Base-by-base conservation (phyloP, 106 monocot genomes). In the Dendrobium huoshanense region DNA sequence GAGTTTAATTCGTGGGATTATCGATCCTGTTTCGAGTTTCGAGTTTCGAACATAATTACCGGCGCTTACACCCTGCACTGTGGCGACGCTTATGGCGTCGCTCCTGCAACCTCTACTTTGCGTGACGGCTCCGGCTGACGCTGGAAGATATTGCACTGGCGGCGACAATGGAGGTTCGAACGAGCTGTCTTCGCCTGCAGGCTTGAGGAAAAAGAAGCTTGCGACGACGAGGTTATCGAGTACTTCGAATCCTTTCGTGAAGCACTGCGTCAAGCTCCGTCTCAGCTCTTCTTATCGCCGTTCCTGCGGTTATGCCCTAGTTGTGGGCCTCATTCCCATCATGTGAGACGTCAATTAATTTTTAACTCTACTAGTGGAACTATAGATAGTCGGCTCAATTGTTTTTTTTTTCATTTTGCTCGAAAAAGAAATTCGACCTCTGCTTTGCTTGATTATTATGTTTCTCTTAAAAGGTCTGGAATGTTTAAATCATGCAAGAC, bases 251-350 rank as follows among this genome's bases (percentile, higher is more conserved):
- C 92, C 98, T 9, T 85, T 99, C 45, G 91, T 99, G 79, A 99
- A 93, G 91, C 98, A 99, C 88, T 91, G 98, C 86, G 92, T 99
- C 33, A 99, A 93, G 89, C 95, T 99, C 81, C 95, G 98, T 19
- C 91, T 86, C 68, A 93, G 92, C 88, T 88, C 95, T 68, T 85
- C 91, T 67, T 95, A 95, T 80, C 94, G 98, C 81, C 93, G 88
- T 55, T 86, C 89, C 40, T 78, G 45, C 80, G 75, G 79, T 58
- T 83, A 83, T 78, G 87, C 83, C 7, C 82, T 99, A 65, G 84
- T 99, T 73, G 91, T 99, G 70, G 98, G 98, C 73, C 84, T 95
- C 73, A 90, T 88, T 22, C 93, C 95, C 55, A 93, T 95, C 73
- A 37, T 87, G 95, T 92, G 80, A 41, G 74, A 48, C 42, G 33